Base-by-base conservation (phyloP, 1,284 basidiomycete genomes). In the Leucoagaricus sp. region DNA sequence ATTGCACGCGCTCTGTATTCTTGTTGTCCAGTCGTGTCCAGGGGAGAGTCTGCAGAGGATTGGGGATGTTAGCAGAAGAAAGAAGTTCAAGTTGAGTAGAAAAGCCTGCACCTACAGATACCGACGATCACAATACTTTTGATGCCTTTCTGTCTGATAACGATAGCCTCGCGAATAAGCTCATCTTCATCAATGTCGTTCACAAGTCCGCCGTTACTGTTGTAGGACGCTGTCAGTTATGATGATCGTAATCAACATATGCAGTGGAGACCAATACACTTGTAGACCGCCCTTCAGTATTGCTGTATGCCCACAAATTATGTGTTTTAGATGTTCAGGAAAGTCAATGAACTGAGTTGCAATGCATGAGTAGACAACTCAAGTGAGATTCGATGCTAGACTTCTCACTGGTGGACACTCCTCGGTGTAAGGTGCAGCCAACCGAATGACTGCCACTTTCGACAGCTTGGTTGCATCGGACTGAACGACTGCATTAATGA, bases 401-500 rank as follows among this genome's bases (percentile, higher is more conserved):
- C n/a, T n/a, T n/a, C 63, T 57, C 56, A 65, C 68, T 2, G 69
- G 58, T 26, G 69, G 69, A 53, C 63, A 66, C 59, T 79, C 75
- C 29, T 66, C 67, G 1, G 79, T 78, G 60, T 79, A 82, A 1
- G 78, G 78, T 0, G 74, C 74, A 55, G 76, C 78, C 4, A 82
- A 67, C 33, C 80, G 74, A 25, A 82, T 69, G 23, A 82, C 78
- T 1, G 80, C 80, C 2, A 82, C 79, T 60, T 77, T 78, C 15
- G 72, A 69, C 13, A 82, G 65, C 19, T 77, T 69, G 13, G 72
- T 64, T 2, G 71, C 65, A 63, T 82, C 79, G 9, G 73, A 68
- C 65, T 82, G 79, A n/a, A 81, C 69, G 6, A 82, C 77, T 4
- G 80, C 80, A 61, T 81, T 82, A 63, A 81, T 72, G 62, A 82